These are phyloP conservation scores for Linnemannia hyalina DNA, from an alignment of 192 early-diverging fungal genomes.

Conservation along the genomic window DNA sequence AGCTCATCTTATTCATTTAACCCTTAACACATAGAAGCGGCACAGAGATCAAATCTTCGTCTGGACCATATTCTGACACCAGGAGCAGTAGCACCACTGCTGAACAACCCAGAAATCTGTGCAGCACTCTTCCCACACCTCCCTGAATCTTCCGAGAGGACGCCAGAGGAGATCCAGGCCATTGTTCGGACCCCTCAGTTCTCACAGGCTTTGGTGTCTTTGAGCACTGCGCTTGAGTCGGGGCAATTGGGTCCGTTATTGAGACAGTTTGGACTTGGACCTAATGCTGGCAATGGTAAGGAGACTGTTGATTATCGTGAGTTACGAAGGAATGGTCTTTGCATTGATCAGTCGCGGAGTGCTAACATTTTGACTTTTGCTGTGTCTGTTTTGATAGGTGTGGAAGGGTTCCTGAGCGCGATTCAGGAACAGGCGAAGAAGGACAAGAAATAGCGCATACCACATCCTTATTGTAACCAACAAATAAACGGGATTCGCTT, in stretches of 20 bases:
- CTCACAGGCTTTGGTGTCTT: conserved; percentile 62
- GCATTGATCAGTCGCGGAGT: not conserved
- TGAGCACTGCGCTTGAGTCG: conserved; percentile 63
- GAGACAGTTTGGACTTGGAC: conserved; percentile 63
- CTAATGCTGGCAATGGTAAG: conserved; percentile 62
- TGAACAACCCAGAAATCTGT: conserved; percentile 59
- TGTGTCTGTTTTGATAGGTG: conserved; percentile 37
- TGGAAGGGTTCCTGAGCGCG: conserved; percentile 58
- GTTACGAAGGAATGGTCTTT: not conserved
- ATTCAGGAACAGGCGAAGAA: conserved; percentile 59
- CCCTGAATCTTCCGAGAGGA: conserved; percentile 56
- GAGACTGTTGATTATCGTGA: not conserved
- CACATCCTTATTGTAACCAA: not conserved
- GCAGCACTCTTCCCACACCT: conserved; percentile 64
- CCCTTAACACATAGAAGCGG: not conserved
- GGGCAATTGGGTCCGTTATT: conserved; percentile 66
- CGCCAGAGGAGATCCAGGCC: conserved; percentile 62
- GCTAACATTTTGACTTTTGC: not conserved
- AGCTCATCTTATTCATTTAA: not conserved
- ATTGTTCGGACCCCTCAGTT: conserved; percentile 66
- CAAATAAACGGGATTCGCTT: not conserved
- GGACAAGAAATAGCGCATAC: conserved; percentile 13
- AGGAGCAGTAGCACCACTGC: conserved; percentile 53
- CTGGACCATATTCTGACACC: conserved; percentile 57
- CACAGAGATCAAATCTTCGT: conserved; percentile 45